Conservation (phyloP, 2,329 filamentous ascomycete genomes). For the Nothomitra cinnamomea region DNA sequence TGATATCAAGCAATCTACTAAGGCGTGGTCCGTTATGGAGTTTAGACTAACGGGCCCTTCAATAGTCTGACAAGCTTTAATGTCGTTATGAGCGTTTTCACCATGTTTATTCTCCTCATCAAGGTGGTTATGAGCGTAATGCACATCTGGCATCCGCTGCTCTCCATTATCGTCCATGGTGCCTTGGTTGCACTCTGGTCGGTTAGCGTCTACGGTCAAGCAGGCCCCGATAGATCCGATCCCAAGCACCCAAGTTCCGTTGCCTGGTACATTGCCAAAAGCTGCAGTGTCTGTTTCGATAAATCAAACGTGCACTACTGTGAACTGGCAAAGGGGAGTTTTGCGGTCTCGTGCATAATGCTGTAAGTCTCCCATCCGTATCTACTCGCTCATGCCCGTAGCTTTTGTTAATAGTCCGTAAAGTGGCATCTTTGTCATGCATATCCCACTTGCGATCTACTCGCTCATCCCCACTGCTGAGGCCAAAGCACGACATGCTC, state of each 20-base stretch:
- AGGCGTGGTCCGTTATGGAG: slow-evolving; percentile 8
- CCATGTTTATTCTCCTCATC: slow-evolving; percentile 56
- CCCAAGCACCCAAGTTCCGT: slow-evolving; percentile 39
- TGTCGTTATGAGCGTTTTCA: slow-evolving; percentile 57
- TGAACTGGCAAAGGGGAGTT: slow-evolving; percentile 47
- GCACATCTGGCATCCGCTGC: slow-evolving; percentile 50
- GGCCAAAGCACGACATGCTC: slow-evolving; percentile 38
- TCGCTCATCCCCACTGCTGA: slow-evolving; percentile 28
- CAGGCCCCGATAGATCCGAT: slow-evolving; percentile 57
- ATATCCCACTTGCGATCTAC: slow-evolving; percentile 42
- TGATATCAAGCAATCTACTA: slow-evolving; percentile 12
- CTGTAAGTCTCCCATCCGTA: slow-evolving; percentile 34
- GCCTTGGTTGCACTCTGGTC: slow-evolving; percentile 44
- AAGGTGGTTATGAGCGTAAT: slow-evolving; percentile 55
- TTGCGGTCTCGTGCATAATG: slow-evolving; percentile 48
- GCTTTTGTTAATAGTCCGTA: background rate
- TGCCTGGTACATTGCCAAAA: slow-evolving; percentile 60
- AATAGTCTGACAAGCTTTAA: slow-evolving; percentile 57
- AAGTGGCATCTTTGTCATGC: slow-evolving; percentile 43
- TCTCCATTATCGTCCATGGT: slow-evolving; percentile 42
- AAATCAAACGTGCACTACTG: slow-evolving; percentile 41
- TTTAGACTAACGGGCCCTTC: slow-evolving; percentile 7
- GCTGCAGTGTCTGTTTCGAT: slow-evolving; percentile 43
- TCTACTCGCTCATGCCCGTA: background rate
- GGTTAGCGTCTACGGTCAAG: slow-evolving; percentile 51